Evolutionary conservation across 768 basidiomycete species (phyloP).

Genomic region (Lyophyllum shimeji): DNA sequence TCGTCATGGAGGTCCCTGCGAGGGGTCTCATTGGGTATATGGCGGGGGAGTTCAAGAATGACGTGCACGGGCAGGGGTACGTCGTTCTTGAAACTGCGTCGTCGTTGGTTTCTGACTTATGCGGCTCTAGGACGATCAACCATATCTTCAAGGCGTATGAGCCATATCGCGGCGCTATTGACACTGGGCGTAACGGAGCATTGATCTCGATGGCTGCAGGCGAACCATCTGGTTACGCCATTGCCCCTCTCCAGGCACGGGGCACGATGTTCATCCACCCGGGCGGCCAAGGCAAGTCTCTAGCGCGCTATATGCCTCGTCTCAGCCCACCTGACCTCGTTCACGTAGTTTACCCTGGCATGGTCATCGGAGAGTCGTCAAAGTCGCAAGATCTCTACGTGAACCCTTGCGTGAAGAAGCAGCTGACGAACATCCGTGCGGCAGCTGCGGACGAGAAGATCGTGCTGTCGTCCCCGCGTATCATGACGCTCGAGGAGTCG

Average conservation of each 20-base stretch:
- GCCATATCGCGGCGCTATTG: constrained; percentile 40
- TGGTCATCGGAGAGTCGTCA: constrained; percentile 51
- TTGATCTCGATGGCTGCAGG: constrained; percentile 47
- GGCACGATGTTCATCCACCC: constrained; percentile 47
- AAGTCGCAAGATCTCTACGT: constrained; percentile 46
- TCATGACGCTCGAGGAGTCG: constrained; percentile 46
- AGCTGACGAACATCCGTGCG: constrained; percentile 49
- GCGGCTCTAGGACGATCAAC: constrained; percentile 39
- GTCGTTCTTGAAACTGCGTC: neutral
- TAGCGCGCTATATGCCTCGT: neutral
- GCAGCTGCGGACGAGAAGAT: constrained; percentile 52
- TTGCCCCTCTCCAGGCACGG: constrained; percentile 48
- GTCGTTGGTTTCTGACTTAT: neutral
- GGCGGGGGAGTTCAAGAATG: constrained; percentile 52
- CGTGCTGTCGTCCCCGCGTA: constrained; percentile 40
- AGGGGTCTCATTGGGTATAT: constrained; percentile 51
- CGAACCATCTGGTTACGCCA: constrained; percentile 46
- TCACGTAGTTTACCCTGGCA: constrained; percentile 44
- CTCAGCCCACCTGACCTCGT: neutral
- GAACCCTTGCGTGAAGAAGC: constrained; percentile 49
- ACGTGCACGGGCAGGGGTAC: constrained; percentile 50
- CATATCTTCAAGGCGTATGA: constrained; percentile 53
- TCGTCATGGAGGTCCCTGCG: constrained; percentile 49
- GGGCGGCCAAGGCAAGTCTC: constrained; percentile 34
- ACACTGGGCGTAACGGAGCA: constrained; percentile 48